Evolutionary conservation across 345 rosid genomes (phyloP), one percentile per base, ranked within the genome.

Genomic region (Gynandropsis gynandra): DNA sequence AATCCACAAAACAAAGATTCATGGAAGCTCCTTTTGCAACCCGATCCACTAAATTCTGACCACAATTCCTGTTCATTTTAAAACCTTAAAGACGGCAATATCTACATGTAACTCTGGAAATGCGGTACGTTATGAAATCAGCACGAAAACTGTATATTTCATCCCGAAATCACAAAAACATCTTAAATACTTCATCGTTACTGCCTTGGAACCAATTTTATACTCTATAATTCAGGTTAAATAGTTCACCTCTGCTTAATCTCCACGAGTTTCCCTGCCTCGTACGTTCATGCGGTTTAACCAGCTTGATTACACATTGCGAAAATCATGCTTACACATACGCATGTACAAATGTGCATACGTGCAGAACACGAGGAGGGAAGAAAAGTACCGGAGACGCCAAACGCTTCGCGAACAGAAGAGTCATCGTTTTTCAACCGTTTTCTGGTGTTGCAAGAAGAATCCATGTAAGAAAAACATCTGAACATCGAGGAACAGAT

Each of bases 361-460:
- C n/a, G n/a, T n/a, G n/a, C n/a, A n/a, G n/a, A n/a, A 48, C 6
- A 52, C 10, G 27, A 34, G 16, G 38, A 50, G 15, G 20, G 35
- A 12, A 16, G 17, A 44, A 39, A 46, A 42, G 43, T 61, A 74
- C 82, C 85, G 31, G 70, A 57, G 54, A 19, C 56, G 27, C 52
- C 41, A 47, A 32, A 50, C 8, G 61, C 7, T 18, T 31, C 10
- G 10, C 45, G 57, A n/a, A 72, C 14, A 27, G 43, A 55, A 6
- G 13, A 16, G 16, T 39, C 50, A 61, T 54, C 72, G 50, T 61
- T 32, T 53, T 43, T 61, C 1, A 68, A 48, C 9, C 40, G 61
- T 52, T 44, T 58, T 5, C n/a, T 27, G 38, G 63, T 21, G 49
- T 42, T 51, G 34, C 8, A 33, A 42, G 71, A 63, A 58, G 58